Base-by-base conservation (phyloP, 2,329 filamentous ascomycete species). In the Neodidymelliopsis sp. region DNA sequence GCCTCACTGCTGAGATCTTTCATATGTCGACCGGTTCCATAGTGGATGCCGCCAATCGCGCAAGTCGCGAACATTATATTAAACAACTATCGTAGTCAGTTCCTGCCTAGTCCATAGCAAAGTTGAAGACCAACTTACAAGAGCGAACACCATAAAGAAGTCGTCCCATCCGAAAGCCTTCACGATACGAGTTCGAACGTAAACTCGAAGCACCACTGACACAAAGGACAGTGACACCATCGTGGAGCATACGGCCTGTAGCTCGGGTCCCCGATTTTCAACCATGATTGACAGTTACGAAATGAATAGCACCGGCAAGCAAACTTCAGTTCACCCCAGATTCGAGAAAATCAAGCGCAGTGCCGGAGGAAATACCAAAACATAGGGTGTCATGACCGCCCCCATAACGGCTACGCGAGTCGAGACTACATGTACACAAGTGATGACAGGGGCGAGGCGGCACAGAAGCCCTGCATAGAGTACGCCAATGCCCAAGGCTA, bases 211-310 rank as follows among this genome's bases (percentile, higher is more conserved):
- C 7, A 61, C 41, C 6, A 71, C 71, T 12, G 74, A 66, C 7
- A 73, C 33, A n/a, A 72, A 61, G 0, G 76, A 74, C n/a, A 77
- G 51, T 3, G 66, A 64, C 35, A 77, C 62, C 45, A 77, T 76
- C 10, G 71, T 66, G 8, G 69, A 67, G 60, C 67, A 53, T 65
- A 70, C 67, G 24, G 60, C 67, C 38, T 54, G 56, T n/a, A 71
- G 51, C 44, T 64, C 59, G 19, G 67, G 67, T 20, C 68, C 68
- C 30, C 68, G 57, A 33, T 65, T 69, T 12, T 58, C 60, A 28
- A 51, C 58, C 67, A 70, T 70, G 8, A 12, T 48, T 54, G 50
- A 30, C 24, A 45, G 28, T n/a, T 41, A 27, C 20, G 16, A 40
- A 22, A 36, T 22, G 29, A 36, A 40, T 40, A 40, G 13, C 39